Evolutionary conservation across 345 rosid species (phyloP).

Genomic region (Erucastrum elatum): DNA sequence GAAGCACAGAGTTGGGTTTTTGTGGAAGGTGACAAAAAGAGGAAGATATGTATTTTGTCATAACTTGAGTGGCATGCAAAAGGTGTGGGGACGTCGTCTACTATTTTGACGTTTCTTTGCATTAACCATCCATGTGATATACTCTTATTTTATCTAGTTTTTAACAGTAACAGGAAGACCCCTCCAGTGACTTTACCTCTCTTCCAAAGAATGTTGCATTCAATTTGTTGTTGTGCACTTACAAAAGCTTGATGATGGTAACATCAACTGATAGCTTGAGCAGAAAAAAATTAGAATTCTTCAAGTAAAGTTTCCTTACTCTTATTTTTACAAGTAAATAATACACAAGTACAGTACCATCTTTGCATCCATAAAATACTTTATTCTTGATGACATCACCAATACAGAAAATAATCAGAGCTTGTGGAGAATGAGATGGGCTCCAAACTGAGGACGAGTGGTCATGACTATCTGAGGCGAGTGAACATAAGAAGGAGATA

Average conservation of each 20-base stretch:
- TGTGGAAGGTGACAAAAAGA: background rate
- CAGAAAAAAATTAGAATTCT: background rate
- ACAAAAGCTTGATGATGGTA: background rate
- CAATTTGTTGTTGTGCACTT: background rate
- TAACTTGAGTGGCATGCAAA: background rate
- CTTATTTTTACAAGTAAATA: background rate
- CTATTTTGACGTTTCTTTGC: background rate
- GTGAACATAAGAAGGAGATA: background rate
- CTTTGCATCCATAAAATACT: background rate
- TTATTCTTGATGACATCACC: background rate
- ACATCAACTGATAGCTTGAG: background rate
- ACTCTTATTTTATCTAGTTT: background rate
- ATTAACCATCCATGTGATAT: background rate
- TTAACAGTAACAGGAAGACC: background rate
- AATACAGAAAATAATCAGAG: background rate
- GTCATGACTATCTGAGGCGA: background rate
- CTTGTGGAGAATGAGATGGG: background rate
- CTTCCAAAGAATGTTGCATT: background rate
- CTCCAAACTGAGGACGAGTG: background rate
- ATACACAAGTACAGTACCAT: background rate
- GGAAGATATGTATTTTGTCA: background rate
- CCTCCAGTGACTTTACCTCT: background rate
- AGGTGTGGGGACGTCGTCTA: background rate
- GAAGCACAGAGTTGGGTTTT: background rate
- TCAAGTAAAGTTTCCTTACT: background rate